Conservation (phyloP, 1,139 yeast species). For the Magnusiomyces magnusii region DNA sequence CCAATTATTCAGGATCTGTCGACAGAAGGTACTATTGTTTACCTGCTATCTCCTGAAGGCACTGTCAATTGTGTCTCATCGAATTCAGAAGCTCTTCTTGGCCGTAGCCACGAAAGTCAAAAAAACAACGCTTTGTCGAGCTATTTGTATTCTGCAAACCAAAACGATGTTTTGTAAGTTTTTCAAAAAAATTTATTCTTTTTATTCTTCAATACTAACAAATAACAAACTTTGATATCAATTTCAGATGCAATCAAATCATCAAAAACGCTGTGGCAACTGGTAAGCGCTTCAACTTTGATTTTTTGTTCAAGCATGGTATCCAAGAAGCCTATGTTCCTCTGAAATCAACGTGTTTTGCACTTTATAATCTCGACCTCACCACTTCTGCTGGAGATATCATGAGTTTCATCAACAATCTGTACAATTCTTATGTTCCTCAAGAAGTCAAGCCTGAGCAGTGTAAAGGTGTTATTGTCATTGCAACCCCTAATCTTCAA, state of each 20-base stretch:
- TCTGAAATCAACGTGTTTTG: background rate
- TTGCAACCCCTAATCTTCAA: background rate
- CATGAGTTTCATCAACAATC: background rate
- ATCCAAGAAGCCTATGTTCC: constrained; percentile 3
- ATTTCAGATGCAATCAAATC: background rate
- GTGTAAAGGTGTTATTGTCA: background rate
- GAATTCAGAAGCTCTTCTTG: background rate
- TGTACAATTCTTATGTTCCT: background rate
- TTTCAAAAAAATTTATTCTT: no score
- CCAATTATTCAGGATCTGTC: background rate
- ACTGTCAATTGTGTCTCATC: background rate
- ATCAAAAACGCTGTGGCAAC: background rate
- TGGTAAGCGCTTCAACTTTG: background rate
- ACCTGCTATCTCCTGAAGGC: background rate
- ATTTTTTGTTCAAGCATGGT: background rate
- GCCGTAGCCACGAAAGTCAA: background rate
- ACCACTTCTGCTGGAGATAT: background rate
- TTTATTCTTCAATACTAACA: background rate
- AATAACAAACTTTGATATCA: no score
- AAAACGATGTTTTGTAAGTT: background rate
- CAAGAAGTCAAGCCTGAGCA: background rate
- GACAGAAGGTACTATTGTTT: background rate
- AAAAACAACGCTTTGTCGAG: background rate
- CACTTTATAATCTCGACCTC: background rate
- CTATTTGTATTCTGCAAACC: background rate